Conservation (phyloP, 2,329 filamentous ascomycete genomes). For the Hawksworthiomyces lignivorus region DNA sequence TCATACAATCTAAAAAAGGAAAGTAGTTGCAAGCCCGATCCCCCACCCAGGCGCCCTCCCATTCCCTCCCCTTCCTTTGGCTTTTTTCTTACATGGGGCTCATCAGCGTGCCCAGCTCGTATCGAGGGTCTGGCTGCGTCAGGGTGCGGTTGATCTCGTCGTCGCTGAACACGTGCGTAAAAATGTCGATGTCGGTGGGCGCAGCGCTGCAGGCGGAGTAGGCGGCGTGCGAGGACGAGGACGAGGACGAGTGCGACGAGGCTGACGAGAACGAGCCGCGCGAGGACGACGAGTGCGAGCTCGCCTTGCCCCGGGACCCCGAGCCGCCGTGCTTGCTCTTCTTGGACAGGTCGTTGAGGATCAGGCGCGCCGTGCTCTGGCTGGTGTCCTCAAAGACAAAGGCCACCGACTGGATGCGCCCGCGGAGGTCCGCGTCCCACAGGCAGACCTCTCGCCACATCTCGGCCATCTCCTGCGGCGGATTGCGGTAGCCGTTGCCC, state of each 20-base stretch:
- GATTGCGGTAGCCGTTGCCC: slow-evolving; percentile 57
- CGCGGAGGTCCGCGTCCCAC: slow-evolving; percentile 54
- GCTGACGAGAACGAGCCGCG: slow-evolving; percentile 22
- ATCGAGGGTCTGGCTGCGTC: slow-evolving; percentile 46
- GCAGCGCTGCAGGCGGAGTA: slow-evolving; percentile 1
- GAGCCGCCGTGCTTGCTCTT: slow-evolving; percentile 28
- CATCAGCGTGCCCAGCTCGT: slow-evolving; percentile 45
- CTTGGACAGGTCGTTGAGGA: slow-evolving; percentile 48
- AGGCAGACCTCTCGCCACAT: slow-evolving; percentile 59
- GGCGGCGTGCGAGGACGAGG: slow-evolving; percentile 5
- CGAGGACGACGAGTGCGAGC: slow-evolving; percentile 18
- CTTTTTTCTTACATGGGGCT: slow-evolving; percentile 16
- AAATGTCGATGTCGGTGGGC: slow-evolving; percentile 44
- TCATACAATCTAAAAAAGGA: not conserved
- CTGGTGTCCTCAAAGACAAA: slow-evolving; percentile 56
- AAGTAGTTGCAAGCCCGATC: no score
- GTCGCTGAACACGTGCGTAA: slow-evolving; percentile 43
- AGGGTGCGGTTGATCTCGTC: slow-evolving; percentile 43
- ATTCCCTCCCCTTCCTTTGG: no score
- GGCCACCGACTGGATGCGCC: slow-evolving; percentile 53
- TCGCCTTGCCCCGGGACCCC: slow-evolving; percentile 21
- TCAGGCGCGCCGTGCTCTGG: slow-evolving; percentile 45
- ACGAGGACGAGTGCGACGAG: slow-evolving; percentile 21
- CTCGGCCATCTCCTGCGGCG: slow-evolving; percentile 55
- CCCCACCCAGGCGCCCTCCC: no score